These are phyloP conservation scores for Pisolithus thermaeus DNA, from an alignment of 1,284 basidiomycete genomes.

Conservation along the genomic window DNA sequence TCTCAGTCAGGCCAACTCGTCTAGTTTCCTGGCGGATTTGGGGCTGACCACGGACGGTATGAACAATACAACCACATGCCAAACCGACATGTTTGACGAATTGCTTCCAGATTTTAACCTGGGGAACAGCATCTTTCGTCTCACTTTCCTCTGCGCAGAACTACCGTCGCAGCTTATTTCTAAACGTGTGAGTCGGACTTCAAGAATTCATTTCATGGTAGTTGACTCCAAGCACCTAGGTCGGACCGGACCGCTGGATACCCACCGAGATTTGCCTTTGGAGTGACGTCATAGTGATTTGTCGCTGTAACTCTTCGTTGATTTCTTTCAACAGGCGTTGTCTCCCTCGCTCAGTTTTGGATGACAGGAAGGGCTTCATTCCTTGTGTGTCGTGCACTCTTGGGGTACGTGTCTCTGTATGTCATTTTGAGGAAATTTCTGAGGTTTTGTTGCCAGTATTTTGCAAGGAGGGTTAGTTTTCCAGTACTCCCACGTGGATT, in stretches of 20 bases:
- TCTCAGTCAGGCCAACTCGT: slow-evolving; percentile 58
- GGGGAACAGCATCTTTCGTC: slow-evolving; percentile 53
- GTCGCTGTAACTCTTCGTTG: not conserved
- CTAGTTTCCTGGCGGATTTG: slow-evolving; percentile 61
- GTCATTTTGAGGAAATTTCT: not conserved
- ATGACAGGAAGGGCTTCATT: slow-evolving; percentile 51
- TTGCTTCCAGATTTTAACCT: slow-evolving; percentile 49
- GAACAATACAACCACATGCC: not conserved
- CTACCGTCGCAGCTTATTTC: slow-evolving; percentile 70
- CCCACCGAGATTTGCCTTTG: slow-evolving; percentile 44
- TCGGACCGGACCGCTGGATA: slow-evolving; percentile 69
- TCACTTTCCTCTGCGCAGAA: slow-evolving; percentile 58
- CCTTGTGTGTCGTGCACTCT: slow-evolving; percentile 37
- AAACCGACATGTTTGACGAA: no score
- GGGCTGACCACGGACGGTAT: slow-evolving; percentile 50
- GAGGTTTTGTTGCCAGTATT: slow-evolving; percentile 31
- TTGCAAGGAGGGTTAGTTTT: slow-evolving; percentile 51
- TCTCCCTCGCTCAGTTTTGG: slow-evolving; percentile 53
- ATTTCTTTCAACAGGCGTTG: slow-evolving; percentile 22
- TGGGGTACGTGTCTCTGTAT: slow-evolving; percentile 28
- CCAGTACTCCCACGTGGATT: slow-evolving; percentile 3
- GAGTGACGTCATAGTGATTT: slow-evolving; percentile 25
- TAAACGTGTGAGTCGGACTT: slow-evolving; percentile 42
- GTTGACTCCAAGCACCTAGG: slow-evolving; percentile 16
- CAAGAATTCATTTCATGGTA: not conserved